Evolutionary conservation across 192 early-diverging fungal species (phyloP).

Genomic region (Gigaspora rosea): DNA sequence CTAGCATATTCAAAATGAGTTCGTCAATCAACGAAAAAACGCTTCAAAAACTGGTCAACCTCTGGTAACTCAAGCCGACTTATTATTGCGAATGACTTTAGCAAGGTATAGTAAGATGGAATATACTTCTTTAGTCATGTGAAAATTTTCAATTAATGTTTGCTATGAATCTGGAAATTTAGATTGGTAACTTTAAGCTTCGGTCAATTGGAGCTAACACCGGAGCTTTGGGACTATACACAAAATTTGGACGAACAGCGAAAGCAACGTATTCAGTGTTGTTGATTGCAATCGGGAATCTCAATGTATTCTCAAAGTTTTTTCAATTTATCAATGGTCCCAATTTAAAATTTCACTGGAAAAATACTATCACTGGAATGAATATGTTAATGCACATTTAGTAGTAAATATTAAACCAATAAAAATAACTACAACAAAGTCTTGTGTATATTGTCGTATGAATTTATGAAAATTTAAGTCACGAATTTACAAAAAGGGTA

Average conservation of each 20-base stretch:
- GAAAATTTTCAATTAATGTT: background rate
- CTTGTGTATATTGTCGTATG: too few relatives aligned
- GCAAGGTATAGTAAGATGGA: slow-evolving; percentile 36
- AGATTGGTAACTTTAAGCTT: slow-evolving; percentile 47
- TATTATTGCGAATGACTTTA: slow-evolving; percentile 43
- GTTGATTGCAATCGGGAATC: too few relatives aligned
- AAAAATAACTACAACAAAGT: too few relatives aligned
- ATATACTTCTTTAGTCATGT: background rate
- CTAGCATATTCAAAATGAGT: slow-evolving; percentile 43
- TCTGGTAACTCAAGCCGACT: slow-evolving; percentile 43
- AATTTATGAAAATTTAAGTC: too few relatives aligned
- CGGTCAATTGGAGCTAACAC: slow-evolving; percentile 38
- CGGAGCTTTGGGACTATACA: slow-evolving; percentile 43
- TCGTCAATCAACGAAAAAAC: slow-evolving; percentile 42
- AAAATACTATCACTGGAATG: too few relatives aligned
- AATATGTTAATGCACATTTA: too few relatives aligned
- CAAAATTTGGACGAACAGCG: slow-evolving; percentile 37
- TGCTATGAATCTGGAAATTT: background rate
- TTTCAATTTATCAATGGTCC: too few relatives aligned
- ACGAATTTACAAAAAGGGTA: too few relatives aligned
- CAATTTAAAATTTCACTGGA: too few relatives aligned
- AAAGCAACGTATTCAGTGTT: background rate
- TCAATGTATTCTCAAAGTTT: too few relatives aligned
- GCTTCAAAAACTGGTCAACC: slow-evolving; percentile 20
- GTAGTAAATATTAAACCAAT: too few relatives aligned